Percentiles rank a stretch among this genome's conserved stretches.
Conservation (phyloP, 495 filamentous ascomycete species). For the Xanthoparmelia taractica region DNA sequence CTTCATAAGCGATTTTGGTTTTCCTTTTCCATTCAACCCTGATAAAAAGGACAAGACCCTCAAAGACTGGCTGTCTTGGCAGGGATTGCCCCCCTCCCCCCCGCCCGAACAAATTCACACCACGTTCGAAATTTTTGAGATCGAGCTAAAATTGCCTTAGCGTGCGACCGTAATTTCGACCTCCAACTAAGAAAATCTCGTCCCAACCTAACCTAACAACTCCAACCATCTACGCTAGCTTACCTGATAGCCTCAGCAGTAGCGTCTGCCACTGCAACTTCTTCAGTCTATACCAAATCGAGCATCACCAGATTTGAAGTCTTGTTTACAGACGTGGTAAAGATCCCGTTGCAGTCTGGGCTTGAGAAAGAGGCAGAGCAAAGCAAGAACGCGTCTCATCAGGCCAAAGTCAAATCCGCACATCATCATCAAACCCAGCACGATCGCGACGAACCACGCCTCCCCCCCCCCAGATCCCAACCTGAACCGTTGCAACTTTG, state of each 20-base stretch:
- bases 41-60: too few relatives aligned
- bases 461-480: background rate
- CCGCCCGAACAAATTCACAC: too few relatives aligned
- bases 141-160: background rate
- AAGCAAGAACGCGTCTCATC: conserved; percentile 1
- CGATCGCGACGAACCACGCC: background rate
- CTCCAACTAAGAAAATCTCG: conserved; percentile 2
- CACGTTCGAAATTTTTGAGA: too few relatives aligned
- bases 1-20: background rate
- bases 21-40: background rate
- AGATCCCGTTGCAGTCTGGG: background rate
- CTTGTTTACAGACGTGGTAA: conserved; percentile 2
- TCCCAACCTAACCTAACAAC: conserved; percentile 13
- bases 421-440: background rate
- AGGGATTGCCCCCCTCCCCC: too few relatives aligned
- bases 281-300: conserved; percentile 16
- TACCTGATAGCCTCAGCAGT: conserved; percentile 17
- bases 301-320: conserved; percentile 14
- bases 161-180: conserved; percentile 7
- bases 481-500: background rate
- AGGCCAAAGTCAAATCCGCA: background rate
- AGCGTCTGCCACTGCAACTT: conserved; percentile 13
- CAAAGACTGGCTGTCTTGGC: background rate
- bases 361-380: conserved; percentile 7
- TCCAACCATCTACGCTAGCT: conserved; percentile 17